phyloP scores from a whole-genome alignment of 371 early-diverging fungal genomes.

The Mucor mucedo region DNA sequence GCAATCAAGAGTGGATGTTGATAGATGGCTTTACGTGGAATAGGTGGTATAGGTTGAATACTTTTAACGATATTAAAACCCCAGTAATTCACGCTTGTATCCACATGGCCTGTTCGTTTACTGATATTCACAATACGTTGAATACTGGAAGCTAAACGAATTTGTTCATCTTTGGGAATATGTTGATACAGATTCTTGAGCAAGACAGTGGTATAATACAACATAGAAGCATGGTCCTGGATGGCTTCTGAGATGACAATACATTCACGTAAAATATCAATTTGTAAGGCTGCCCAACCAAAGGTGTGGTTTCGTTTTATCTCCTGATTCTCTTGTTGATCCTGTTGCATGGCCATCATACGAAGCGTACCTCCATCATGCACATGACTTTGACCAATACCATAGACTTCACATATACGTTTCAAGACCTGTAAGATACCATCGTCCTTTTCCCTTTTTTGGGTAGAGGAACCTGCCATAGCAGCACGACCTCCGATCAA shows the following conservation, averaged over 20 bases:
- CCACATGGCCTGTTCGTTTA: slow-evolving; percentile 29
- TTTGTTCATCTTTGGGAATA: slow-evolving; percentile 73
- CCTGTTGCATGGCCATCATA: slow-evolving; percentile 10
- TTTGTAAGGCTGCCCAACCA: slow-evolving; percentile 85
- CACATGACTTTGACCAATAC: slow-evolving; percentile 58
- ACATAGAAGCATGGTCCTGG: slow-evolving; percentile 69
- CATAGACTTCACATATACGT: slow-evolving; percentile 72
- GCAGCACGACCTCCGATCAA: slow-evolving; percentile 57
- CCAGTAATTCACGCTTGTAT: slow-evolving; percentile 51
- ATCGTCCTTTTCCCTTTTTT: slow-evolving; percentile 34
- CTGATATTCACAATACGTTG: slow-evolving; percentile 63
- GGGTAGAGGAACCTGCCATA: slow-evolving; percentile 25
- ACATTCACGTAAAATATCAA: slow-evolving; percentile 77
- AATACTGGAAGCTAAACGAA: slow-evolving; percentile 65
- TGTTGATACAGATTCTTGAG: slow-evolving; percentile 71
- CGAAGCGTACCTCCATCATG: slow-evolving; percentile 31
- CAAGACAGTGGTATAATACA: slow-evolving; percentile 71
- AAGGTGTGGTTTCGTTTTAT: slow-evolving; percentile 21
- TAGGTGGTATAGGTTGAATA: slow-evolving; percentile 44
- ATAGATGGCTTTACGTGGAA: slow-evolving; percentile 50
- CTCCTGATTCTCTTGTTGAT: not conserved
- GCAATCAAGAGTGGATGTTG: slow-evolving; percentile 34
- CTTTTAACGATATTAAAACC: slow-evolving; percentile 54
- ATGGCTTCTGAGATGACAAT: slow-evolving; percentile 74
- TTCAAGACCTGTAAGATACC: slow-evolving; percentile 72